Base-by-base conservation (phyloP, 306 rosid genomes). In the Pterocarpus santalinus region DNA sequence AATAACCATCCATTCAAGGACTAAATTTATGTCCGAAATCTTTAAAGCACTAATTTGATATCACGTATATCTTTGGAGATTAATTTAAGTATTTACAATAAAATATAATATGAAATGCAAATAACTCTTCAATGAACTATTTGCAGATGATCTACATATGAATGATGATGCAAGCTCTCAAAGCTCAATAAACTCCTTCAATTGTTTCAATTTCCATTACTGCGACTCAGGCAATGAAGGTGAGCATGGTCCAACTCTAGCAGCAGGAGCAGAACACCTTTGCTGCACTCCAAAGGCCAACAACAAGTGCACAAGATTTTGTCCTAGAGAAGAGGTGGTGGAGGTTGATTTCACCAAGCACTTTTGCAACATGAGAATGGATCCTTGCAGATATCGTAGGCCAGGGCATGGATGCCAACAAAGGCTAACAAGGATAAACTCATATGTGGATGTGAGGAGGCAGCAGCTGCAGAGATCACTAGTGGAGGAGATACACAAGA, bases 151-250 rank as follows among this genome's bases (percentile, higher is more conserved):
- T 66, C 47, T 34, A 52, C 84, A 9, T 35, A 73, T 56, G 63
- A 89, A 86, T 11, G 97, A 92, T 32, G 98, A 91, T 78, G 76
- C 84, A 34, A 89, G 94, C 86, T 92, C 97, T 35, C 84, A 85
- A 30, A 76, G 90, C 85, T 92, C 98, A 1, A 73, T 85, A 49
- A 85, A 81, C 83, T 92, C 97, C 82, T 76, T 83, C 76, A 85
- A 86, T 80, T 83, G 76, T 86, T 83, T 86, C 46, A 75, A 88
- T 82, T 51, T 89, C 71, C 83, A 85, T 38, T 89, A 83, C 83
- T 71, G 13, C 0, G 90, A 83, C 63, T 81, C 89, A 2, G 72
- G 80, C 83, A 61, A 79, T 64, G 95, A 79, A 49, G 97, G 89
- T 8, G 92, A 90, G 15, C 56, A 68, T 16, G 82, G 71, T n/a